These are phyloP conservation scores for Fragilariopsis cylindrus DNA, from an alignment of 108 stramenopile genomes.

Conservation along the genomic window DNA sequence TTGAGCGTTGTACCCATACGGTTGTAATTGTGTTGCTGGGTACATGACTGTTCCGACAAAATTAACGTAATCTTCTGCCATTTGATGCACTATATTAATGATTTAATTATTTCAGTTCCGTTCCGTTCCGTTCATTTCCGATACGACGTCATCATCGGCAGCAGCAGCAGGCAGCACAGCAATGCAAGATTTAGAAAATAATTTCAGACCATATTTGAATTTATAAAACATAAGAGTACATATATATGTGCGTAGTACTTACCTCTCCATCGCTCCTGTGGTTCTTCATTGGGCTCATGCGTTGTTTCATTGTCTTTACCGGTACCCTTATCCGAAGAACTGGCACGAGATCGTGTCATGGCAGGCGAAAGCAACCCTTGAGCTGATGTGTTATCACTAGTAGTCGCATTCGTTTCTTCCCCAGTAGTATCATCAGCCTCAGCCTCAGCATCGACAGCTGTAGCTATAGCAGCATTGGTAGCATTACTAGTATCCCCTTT, in stretches of 20 bases:
- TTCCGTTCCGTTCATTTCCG: background rate
- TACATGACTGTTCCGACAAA: conserved; percentile 53
- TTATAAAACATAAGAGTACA: background rate
- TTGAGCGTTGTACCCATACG: conserved; percentile 55
- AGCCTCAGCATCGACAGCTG: background rate
- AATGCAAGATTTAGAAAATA: background rate
- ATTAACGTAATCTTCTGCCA: conserved; percentile 72
- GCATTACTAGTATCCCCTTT: background rate
- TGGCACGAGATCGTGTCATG: conserved; percentile 5
- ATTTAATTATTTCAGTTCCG: background rate
- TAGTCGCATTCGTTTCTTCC: background rate
- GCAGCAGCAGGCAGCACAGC: background rate
- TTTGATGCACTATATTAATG: conserved; percentile 45
- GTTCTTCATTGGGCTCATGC: background rate
- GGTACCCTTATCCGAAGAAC: conserved; percentile 1
- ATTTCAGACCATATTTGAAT: background rate
- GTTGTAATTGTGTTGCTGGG: conserved; percentile 41
- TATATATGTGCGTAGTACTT: background rate
- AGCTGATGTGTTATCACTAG: background rate
- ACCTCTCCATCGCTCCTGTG: conserved; percentile 13
- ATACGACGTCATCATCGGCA: background rate
- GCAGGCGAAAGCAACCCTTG: conserved; percentile 2
- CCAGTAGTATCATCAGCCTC: background rate
- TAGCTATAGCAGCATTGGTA: conserved; percentile 2
- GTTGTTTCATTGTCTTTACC: background rate